These are phyloP conservation scores for Violaceomyces palustris DNA, from an alignment of 1,284 basidiomycete genomes.

Conservation along the genomic window DNA sequence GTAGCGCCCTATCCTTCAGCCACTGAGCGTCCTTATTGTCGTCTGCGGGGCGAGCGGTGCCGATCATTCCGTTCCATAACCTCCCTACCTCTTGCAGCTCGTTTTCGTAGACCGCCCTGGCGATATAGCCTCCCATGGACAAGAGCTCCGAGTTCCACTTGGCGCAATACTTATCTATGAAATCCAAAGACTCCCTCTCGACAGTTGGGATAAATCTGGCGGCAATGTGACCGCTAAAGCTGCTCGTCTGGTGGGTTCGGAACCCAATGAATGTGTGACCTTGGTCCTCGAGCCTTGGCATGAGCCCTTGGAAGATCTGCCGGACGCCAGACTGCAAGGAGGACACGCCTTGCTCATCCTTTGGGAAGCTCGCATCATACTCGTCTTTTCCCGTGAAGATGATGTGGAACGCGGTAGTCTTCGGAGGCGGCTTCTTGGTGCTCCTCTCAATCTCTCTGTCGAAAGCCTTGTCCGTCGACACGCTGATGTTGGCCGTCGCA, in stretches of 20 bases:
- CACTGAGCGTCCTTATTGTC: conserved; percentile 50
- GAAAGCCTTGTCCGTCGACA: conserved; percentile 69
- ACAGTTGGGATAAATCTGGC: conserved; percentile 94
- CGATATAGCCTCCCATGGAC: conserved; percentile 63
- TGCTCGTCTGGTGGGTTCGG: conserved; percentile 80
- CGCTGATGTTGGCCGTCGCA: conserved; percentile 74
- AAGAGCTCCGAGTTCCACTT: conserved; percentile 47
- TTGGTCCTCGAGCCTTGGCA: conserved; percentile 44
- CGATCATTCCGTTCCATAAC: conserved; percentile 54
- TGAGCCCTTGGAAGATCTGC: conserved; percentile 52
- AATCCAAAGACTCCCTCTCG: conserved; percentile 87
- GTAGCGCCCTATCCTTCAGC: conserved; percentile 61
- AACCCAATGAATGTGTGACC: conserved; percentile 54
- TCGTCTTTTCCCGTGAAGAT: conserved; percentile 89
- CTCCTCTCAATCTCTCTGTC: conserved; percentile 76
- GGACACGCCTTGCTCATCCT: conserved; percentile 62
- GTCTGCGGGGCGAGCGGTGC: conserved; percentile 61
- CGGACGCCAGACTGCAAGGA: conserved; percentile 53
- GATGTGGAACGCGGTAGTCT: conserved; percentile 70
- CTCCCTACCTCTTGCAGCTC: conserved; percentile 61
- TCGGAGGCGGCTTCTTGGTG: conserved; percentile 90
- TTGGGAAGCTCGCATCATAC: conserved; percentile 62
- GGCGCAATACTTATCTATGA: conserved; percentile 52
- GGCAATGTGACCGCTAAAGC: conserved; percentile 83
- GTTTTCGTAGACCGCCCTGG: conserved; percentile 77